phyloP scores from a whole-genome alignment of 2,329 filamentous ascomycete species.

The Alternaria atra region DNA sequence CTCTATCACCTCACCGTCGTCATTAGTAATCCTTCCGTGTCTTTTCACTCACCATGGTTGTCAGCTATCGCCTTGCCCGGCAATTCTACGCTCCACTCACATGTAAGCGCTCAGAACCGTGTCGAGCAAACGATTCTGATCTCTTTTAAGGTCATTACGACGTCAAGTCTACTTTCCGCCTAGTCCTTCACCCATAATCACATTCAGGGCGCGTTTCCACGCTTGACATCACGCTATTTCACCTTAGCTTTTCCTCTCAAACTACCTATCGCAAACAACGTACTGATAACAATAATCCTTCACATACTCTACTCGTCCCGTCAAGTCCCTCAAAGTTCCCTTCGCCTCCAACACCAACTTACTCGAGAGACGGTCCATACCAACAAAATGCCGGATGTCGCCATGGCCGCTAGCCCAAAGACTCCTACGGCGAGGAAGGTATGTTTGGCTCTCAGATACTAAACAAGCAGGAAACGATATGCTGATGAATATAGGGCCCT shows the following conservation, averaged over 20 bases:
- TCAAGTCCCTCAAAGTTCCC: not conserved
- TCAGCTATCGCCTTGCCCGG: not conserved
- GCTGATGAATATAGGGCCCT: not conserved
- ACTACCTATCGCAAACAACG: not conserved
- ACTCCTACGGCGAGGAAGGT: slow-evolving; percentile 21
- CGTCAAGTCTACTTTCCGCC: not conserved
- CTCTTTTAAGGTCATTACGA: not conserved
- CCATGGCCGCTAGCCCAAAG: slow-evolving; percentile 8
- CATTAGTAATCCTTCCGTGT: not conserved
- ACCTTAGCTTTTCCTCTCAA: slow-evolving; percentile 3
- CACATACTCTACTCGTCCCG: not conserved
- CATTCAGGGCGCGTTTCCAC: slow-evolving; percentile 1
- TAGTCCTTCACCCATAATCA: not conserved
- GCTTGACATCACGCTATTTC: not conserved
- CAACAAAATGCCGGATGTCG: not conserved
- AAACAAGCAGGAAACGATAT: not conserved
- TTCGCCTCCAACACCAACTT: not conserved
- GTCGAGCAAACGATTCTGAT: not conserved
- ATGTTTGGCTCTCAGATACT: not conserved
- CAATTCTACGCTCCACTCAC: not conserved
- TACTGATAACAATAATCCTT: not conserved
- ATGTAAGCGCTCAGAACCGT: rapidly evolving
- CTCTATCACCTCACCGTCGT: not conserved
- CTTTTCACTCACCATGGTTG: not conserved
- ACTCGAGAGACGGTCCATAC: too few relatives aligned